Evolutionary conservation across 2,329 filamentous ascomycete genomes (phyloP).

Genomic region (Aspergillus eucalypticola): DNA sequence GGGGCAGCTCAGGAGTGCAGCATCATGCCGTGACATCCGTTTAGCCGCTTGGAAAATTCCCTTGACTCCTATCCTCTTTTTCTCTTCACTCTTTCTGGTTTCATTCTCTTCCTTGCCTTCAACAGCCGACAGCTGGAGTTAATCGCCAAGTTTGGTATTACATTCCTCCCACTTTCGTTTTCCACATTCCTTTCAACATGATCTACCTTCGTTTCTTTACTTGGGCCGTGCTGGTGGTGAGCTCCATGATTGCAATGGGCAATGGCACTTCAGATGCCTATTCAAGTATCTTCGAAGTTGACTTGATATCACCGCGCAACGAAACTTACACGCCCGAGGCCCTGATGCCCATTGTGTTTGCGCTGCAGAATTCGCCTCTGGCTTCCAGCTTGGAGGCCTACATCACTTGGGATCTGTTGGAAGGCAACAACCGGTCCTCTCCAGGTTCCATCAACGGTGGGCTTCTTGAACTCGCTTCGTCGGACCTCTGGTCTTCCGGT

Average conservation of each 20-base stretch:
- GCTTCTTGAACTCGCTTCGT: background rate
- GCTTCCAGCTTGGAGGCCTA: background rate
- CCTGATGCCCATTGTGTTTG: conserved; percentile 17
- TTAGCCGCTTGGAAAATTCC: background rate
- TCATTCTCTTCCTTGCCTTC: background rate
- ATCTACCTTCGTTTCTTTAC: background rate
- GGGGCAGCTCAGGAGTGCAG: background rate
- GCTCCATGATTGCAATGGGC: background rate
- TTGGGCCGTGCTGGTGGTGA: background rate
- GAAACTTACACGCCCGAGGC: conserved; percentile 5
- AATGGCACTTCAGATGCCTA: no score
- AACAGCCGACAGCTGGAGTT: background rate
- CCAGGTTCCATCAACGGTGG: background rate
- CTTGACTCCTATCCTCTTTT: background rate
- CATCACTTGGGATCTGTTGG: background rate
- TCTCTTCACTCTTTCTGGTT: background rate
- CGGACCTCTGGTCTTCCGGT: background rate
- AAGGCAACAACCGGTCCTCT: background rate
- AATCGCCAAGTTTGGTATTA: background rate
- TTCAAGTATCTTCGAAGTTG: background rate
- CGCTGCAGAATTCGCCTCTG: conserved; percentile 13
- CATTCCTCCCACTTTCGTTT: background rate
- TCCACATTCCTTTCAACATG: background rate
- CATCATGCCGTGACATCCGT: background rate
- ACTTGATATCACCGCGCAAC: conserved; percentile 15